Evolutionary conservation across 2,329 filamentous ascomycete species (phyloP).

Genomic region (Neofusicoccum laricinum): DNA sequence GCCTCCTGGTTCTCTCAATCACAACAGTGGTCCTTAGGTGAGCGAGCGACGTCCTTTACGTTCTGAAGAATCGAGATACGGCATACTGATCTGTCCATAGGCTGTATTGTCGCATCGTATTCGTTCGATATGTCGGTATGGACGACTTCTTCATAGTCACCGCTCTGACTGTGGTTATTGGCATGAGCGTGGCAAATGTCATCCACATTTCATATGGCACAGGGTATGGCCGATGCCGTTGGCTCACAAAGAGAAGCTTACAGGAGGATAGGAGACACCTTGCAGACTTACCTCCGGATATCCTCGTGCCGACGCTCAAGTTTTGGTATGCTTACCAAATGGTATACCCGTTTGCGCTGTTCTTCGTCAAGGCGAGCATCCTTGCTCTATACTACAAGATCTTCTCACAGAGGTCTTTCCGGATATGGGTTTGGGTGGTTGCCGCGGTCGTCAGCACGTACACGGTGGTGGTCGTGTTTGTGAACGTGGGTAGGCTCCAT

Average conservation of each 20-base stretch:
- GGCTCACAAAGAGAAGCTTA: background rate
- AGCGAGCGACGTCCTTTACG: background rate
- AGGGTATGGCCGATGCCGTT: constrained; percentile 6
- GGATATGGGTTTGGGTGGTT: constrained; percentile 16
- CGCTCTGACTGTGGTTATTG: constrained; percentile 16
- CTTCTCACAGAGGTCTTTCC: constrained; percentile 20
- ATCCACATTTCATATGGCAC: constrained; percentile 20
- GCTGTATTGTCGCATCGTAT: constrained; percentile 19
- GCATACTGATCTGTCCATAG: background rate
- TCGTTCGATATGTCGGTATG: constrained; percentile 19
- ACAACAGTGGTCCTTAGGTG: constrained; percentile 18
- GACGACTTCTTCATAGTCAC: constrained; percentile 24
- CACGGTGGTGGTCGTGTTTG: constrained; percentile 20
- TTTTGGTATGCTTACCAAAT: constrained; percentile 28
- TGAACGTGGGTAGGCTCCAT: constrained; percentile 17
- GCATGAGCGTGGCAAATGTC: constrained; percentile 17
- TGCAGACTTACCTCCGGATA: constrained; percentile 18
- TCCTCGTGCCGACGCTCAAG: constrained; percentile 23
- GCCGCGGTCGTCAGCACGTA: constrained; percentile 18
- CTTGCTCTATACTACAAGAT: constrained; percentile 25
- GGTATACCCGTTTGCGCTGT: constrained; percentile 24
- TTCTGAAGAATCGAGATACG: background rate
- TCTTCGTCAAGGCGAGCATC: constrained; percentile 25
- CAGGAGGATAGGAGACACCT: constrained; percentile 16
- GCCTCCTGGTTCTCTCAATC: constrained; percentile 19